phyloP scores from a whole-genome alignment of 1,139 yeast genomes.

The Yamadazyma triangularis region DNA sequence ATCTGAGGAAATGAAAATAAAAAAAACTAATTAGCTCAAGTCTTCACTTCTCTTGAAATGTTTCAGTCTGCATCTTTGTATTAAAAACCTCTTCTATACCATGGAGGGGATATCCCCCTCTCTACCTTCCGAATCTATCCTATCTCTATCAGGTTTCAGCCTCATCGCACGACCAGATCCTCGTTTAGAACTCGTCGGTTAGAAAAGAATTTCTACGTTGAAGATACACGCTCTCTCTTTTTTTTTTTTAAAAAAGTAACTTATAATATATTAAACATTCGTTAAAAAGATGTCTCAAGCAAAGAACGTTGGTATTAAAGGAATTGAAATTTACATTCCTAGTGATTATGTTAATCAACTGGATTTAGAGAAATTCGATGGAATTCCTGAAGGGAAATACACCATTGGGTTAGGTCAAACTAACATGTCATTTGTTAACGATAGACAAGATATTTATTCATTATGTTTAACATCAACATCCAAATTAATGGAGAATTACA shows the following conservation, averaged over 20 bases:
- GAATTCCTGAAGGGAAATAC: conserved; percentile 90
- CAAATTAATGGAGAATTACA: conserved; percentile 71
- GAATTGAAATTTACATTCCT: conserved; percentile 89
- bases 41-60: no score
- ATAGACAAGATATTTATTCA: conserved; percentile 95
- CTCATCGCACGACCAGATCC: not conserved
- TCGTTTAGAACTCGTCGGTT: not conserved
- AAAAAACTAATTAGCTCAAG: no score
- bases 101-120: no score
- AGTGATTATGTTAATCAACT: conserved; percentile 78
- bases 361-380: conserved; percentile 80
- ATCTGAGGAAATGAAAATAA: no score
- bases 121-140: no score
- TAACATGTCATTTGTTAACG: conserved; percentile 95
- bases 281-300: conserved; percentile 18
- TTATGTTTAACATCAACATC: conserved; percentile 80
- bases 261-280: conserved; percentile 1
- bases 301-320: conserved; percentile 89
- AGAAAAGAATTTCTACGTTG: not conserved
- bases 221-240: not conserved
- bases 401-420: conserved; percentile 99
- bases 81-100: no score
- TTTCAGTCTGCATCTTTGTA: no score
- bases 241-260: no score
- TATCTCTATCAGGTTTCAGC: no score